Evolutionary conservation across 306 rosid species (phyloP).

Genomic region (Corylus avellana): DNA sequence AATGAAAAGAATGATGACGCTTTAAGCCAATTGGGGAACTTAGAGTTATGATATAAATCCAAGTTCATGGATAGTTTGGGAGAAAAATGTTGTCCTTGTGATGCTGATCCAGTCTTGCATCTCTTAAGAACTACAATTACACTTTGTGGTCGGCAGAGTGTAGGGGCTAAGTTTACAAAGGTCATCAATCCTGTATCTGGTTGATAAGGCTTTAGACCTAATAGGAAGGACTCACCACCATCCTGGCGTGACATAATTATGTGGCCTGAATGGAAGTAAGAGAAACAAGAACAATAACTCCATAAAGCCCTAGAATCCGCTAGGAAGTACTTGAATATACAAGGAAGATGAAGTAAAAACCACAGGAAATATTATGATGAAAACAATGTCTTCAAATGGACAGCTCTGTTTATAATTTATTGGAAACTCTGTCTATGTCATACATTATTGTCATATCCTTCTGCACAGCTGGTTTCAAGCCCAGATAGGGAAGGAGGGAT

Average conservation of each 20-base stretch:
- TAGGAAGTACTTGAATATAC: background rate
- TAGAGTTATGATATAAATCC: background rate
- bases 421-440: background rate
- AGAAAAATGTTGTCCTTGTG: background rate
- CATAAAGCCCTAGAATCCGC: background rate
- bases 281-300: background rate
- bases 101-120: background rate
- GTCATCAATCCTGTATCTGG: background rate
- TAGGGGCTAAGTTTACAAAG: background rate
- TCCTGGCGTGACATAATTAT: background rate
- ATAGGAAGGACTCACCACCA: background rate
- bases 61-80: background rate
- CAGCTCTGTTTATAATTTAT: background rate
- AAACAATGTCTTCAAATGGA: background rate
- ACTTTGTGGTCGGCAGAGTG: background rate
- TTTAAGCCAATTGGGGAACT: background rate
- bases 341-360: background rate
- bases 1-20: background rate
- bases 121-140: background rate
- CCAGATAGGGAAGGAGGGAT: background rate
- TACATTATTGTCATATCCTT: background rate
- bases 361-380: background rate
- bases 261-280: background rate
- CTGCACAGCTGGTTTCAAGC: background rate
- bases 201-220: background rate